Evolutionary conservation across 2,329 filamentous ascomycete genomes (phyloP).

Genomic region (Verticillium longisporum): DNA sequence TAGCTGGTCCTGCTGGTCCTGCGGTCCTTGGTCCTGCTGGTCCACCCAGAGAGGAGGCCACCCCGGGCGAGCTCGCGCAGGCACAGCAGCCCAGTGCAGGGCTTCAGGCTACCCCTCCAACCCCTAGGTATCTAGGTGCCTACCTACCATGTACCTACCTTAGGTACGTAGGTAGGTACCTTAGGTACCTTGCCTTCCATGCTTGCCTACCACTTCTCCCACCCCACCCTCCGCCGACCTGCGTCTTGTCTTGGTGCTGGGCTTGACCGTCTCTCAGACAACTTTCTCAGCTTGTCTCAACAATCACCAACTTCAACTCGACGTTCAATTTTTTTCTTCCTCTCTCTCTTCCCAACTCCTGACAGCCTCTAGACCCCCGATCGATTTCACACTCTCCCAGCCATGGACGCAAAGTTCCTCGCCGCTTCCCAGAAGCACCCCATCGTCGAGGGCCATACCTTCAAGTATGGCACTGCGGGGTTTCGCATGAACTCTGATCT

Average conservation of each 20-base stretch:
- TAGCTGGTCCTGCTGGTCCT: too few species aligned
- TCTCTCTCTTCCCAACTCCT: background rate
- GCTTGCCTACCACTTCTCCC: background rate
- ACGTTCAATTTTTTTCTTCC: background rate
- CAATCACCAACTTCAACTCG: background rate
- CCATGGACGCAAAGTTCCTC: conserved; percentile 50
- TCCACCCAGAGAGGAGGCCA: background rate
- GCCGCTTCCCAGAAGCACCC: conserved; percentile 57
- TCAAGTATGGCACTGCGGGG: conserved; percentile 61
- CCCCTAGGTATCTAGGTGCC: too few species aligned
- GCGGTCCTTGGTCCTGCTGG: too few species aligned
- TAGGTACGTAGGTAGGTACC: too few species aligned
- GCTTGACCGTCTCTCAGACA: background rate
- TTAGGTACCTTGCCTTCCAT: too few species aligned
- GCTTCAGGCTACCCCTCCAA: background rate
- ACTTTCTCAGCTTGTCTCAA: background rate
- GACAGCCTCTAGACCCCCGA: background rate
- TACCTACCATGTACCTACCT: too few species aligned
- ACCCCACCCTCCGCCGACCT: background rate
- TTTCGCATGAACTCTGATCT: conserved; percentile 69
- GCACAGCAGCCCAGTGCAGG: background rate
- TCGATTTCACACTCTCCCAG: conserved; percentile 5
- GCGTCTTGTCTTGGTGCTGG: background rate
- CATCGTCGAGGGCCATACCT: conserved; percentile 46
- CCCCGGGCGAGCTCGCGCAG: background rate